phyloP scores from a whole-genome alignment of 768 basidiomycete genomes.

The Boletus sp. region DNA sequence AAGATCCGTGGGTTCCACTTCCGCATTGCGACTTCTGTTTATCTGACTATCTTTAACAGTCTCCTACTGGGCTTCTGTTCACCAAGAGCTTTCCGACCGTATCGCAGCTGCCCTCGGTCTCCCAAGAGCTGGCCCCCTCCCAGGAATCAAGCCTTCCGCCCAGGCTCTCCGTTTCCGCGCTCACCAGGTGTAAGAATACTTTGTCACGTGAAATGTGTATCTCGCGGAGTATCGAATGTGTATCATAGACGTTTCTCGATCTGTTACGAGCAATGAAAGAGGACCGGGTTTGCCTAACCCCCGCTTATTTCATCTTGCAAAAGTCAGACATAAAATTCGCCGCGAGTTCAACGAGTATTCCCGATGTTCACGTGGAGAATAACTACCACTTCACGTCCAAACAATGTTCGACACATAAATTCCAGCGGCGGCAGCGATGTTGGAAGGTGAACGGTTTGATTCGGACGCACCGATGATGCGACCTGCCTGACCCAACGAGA shows the following conservation, averaged over 20 bases:
- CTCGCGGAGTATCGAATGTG: not conserved
- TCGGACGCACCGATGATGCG: not conserved
- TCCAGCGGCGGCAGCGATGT: not conserved
- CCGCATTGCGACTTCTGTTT: not conserved
- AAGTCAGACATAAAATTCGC: not conserved
- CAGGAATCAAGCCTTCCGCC: constrained; percentile 50
- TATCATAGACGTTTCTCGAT: not conserved
- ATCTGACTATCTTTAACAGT: constrained; percentile 39
- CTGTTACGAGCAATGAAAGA: not conserved
- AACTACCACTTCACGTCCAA: too few relatives aligned
- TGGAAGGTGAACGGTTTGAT: not conserved
- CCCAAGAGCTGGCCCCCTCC: constrained; percentile 52
- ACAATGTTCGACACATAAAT: not conserved
- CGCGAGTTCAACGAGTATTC: not conserved
- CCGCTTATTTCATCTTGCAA: not conserved
- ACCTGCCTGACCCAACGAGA: not conserved
- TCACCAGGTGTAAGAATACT: constrained; percentile 2
- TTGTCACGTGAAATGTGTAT: not conserved
- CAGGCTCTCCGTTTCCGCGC: constrained; percentile 54
- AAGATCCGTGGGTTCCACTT: constrained; percentile 55
- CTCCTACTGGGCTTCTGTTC: constrained; percentile 75
- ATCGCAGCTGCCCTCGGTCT: constrained; percentile 73
- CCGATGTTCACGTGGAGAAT: not conserved
- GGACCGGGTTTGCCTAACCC: not conserved
- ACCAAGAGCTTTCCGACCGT: constrained; percentile 69